Evolutionary conservation across 768 basidiomycete species (phyloP), one percentile per base, ranked within the genome.

Genomic region (Hypholoma fasciculare): DNA sequence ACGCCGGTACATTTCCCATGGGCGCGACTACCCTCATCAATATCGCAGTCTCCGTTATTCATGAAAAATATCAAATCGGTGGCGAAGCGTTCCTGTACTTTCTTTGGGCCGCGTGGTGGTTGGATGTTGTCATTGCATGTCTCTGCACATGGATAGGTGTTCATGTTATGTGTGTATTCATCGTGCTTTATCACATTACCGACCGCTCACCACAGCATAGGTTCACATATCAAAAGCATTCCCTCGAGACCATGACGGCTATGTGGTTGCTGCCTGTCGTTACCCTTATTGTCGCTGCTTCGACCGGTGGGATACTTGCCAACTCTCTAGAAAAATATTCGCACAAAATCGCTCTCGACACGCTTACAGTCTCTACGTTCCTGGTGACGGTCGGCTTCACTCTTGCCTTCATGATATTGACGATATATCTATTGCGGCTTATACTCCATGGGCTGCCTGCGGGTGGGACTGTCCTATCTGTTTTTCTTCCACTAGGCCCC

Each of bases 191-290:
- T n/a, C 6, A 34, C 30, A 34, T 5, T 9, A 1, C 30, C 30
- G 30, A 34, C 9, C 6, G 30, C 9, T 34, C 23, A 39, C 49
- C 23, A n/a, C 9, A 14, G 20, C 16, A 5, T 56, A 80, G 79
- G 89, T 82, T 85, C 69, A 82, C 71, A 68, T 76, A 39, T 64
- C 81, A 92, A 17, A 72, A 75, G 6, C 86, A 91, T 65, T 71
- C 83, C 0, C 64, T 86, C 5, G 73, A 80, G 43, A 66, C 72
- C 1, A 81, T 91, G 80, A 84, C 84, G 0, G 72, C 86, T 20
- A 69, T 78, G 19, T 92, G 90, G 90, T 74, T 92, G 7, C 84
- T 93, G 30, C 92, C 92, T 0, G 82, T 90, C 11, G 87, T 93
- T 3, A 83, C 90, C 0, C 78, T 88, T 14, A 81, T 89, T 44